These are phyloP conservation scores for Phoma sp. DNA, from an alignment of 2,329 filamentous ascomycete genomes.

Conservation along the genomic window DNA sequence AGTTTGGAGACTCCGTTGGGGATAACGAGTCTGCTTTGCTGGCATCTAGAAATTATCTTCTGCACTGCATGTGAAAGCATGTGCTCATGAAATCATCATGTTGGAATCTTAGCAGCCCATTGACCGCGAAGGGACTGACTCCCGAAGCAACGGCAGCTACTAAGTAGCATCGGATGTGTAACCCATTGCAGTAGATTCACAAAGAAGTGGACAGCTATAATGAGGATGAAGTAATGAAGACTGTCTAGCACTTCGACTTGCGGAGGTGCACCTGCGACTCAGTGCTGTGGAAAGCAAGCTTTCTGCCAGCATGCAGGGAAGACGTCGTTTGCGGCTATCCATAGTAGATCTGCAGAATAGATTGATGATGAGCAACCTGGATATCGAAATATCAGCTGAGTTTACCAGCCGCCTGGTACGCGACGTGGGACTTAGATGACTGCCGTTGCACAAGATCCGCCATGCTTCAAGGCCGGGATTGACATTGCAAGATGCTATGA, in stretches of 20 bases:
- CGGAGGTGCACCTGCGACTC: background rate
- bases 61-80: constrained; percentile 11
- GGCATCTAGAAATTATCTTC: background rate
- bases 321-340: constrained; percentile 11
- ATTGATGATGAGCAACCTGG: constrained; percentile 13
- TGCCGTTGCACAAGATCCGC: constrained; percentile 24
- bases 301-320: constrained; percentile 14
- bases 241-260: background rate
- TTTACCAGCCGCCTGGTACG: constrained; percentile 34
- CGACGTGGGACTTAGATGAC: constrained; percentile 28
- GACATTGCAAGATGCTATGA: constrained; percentile 18
- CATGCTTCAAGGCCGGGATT: constrained; percentile 21
- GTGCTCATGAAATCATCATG: constrained; percentile 14
- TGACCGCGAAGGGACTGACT: constrained; percentile 1
- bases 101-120: background rate
- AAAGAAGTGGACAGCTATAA: background rate
- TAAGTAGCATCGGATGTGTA: constrained; percentile 3
- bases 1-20: background rate
- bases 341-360: constrained; percentile 17
- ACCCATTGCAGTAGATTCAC: constrained; percentile 7
- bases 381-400: constrained; percentile 12
- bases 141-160: constrained; percentile 6
- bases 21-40: background rate
- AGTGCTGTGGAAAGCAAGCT: constrained; percentile 5
- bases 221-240: background rate